Base-by-base conservation (phyloP, 352 stramenopile species). In the Phytophthora melonis region DNA sequence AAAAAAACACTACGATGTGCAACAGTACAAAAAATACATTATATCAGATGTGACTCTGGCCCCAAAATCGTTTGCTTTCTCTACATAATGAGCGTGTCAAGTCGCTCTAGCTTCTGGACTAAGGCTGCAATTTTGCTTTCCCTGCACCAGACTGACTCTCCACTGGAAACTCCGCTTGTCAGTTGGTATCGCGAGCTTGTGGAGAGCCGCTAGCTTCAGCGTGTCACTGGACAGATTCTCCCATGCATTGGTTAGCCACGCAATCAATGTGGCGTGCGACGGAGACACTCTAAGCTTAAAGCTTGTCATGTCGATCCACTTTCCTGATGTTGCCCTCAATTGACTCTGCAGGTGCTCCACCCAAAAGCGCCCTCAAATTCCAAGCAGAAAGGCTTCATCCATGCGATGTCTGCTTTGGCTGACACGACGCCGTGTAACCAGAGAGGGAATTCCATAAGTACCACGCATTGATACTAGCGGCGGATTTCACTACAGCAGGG, bases 321-420 rank as follows among this genome's bases (percentile, higher is more conserved):
- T 19, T 49, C 14, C 6, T 49, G 18, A 5, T 49, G 41, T 1
- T n/a, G 18, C 16, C n/a, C 2, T 49, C 18, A 49, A 6, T 16
- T 49, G 41, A 13, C n/a, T 13, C 13, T 49, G 41, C 13, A 49
- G 41, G n/a, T 49, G 41, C 11, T 49, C 14, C 41, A 49, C 41
- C 41, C 41, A 49, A 19, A 49, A n/a, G 14, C 7, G 41, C 8
- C 18, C 13, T 13, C 19, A 49, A 16, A n/a, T 14, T 49, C 41
- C 41, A n/a, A n/a, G n/a, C n/a, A n/a, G n/a, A n/a, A n/a, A n/a
- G n/a, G 68, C 18, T 58, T 63, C 19, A 59, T 71, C 68, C 68
- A 71, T 3, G 56, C 56, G 11, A 75, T 56, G 54, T 71, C 62
- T 3, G 68, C 62, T 2, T n/a, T n/a, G 47, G 68, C 56, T 68